Evolutionary conservation across 2,329 filamentous ascomycete species (phyloP).

Genomic region (Knoxdaviesia capensis): DNA sequence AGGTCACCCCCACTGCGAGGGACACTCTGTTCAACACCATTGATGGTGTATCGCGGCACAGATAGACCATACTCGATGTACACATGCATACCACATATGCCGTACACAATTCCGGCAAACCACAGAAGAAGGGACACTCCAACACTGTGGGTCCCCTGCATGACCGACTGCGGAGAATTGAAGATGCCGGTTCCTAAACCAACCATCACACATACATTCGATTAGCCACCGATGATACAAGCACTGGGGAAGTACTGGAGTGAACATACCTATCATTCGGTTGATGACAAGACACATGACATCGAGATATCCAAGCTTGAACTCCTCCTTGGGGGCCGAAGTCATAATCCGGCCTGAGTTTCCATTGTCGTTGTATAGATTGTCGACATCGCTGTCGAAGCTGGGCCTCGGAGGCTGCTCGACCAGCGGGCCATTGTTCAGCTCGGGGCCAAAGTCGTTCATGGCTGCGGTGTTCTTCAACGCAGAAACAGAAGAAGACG

Average conservation of each 20-base stretch:
- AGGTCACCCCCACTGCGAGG: slow-evolving; percentile 25
- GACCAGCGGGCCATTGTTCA: too few relatives aligned
- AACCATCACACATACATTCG: neutral
- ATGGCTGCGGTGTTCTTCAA: slow-evolving; percentile 6
- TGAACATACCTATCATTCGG: slow-evolving; percentile 15
- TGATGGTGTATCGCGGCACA: slow-evolving; percentile 19
- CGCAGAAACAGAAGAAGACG: too few relatives aligned
- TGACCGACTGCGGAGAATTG: slow-evolving; percentile 13
- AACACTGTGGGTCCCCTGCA: slow-evolving; percentile 13
- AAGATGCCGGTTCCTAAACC: slow-evolving; percentile 16
- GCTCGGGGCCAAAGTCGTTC: neutral
- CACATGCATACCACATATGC: slow-evolving; percentile 15
- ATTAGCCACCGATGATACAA: neutral
- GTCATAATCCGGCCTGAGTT: slow-evolving; percentile 13
- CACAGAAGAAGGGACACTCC: slow-evolving; percentile 18
- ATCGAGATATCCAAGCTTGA: slow-evolving; percentile 15
- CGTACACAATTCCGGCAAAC: slow-evolving; percentile 18
- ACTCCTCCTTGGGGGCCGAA: slow-evolving; percentile 13
- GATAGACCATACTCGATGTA: slow-evolving; percentile 26
- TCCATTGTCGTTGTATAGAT: slow-evolving; percentile 5
- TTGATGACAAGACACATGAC: slow-evolving; percentile 16
- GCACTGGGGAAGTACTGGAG: neutral
- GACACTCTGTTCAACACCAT: slow-evolving; percentile 17
- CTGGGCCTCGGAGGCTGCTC: neutral
- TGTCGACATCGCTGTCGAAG: slow-evolving; percentile 7